phyloP scores from a whole-genome alignment of 495 filamentous ascomycete genomes.

The Hyphodiscus hymeniophilus region DNA sequence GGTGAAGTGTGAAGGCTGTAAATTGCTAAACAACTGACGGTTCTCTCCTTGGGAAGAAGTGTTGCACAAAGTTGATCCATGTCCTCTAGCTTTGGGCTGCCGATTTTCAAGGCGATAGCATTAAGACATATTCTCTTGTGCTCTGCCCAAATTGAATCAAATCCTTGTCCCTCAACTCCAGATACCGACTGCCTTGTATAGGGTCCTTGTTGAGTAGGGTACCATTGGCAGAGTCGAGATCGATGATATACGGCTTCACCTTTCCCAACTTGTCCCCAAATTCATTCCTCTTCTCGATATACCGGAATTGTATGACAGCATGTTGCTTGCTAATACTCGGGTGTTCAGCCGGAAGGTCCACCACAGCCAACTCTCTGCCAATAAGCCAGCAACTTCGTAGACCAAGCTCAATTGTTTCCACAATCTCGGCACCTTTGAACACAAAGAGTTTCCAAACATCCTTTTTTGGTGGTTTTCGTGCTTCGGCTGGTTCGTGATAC shows the following conservation, averaged over 20 bases:
- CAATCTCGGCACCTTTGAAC: slow-evolving; percentile 75
- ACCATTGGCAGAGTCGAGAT: slow-evolving; percentile 90
- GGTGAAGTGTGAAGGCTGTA: no score
- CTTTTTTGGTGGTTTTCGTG: slow-evolving; percentile 73
- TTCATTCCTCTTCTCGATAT: slow-evolving; percentile 73
- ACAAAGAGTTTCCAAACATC: slow-evolving; percentile 85
- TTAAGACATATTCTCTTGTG: slow-evolving; percentile 77
- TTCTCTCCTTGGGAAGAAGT: no score
- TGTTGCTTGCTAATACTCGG: slow-evolving; percentile 92
- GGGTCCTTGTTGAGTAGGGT: slow-evolving; percentile 71
- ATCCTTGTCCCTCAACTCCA: slow-evolving; percentile 84
- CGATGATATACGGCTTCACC: slow-evolving; percentile 87
- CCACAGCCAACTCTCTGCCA: slow-evolving; percentile 69
- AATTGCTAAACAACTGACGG: no score
- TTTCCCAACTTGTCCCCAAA: slow-evolving; percentile 72
- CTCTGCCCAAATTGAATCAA: slow-evolving; percentile 82
- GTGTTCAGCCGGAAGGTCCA: slow-evolving; percentile 79
- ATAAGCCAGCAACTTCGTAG: slow-evolving; percentile 83
- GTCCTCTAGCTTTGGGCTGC: not conserved
- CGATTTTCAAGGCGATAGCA: slow-evolving; percentile 50
- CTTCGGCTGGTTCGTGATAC: slow-evolving; percentile 92
- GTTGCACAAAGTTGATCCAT: no score
- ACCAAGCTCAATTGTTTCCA: slow-evolving; percentile 71
- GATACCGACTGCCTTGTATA: slow-evolving; percentile 65
- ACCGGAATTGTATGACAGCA: slow-evolving; percentile 88